These are phyloP conservation scores for Globisporangium cylindrosporum DNA, from an alignment of 352 stramenopile genomes.

Conservation along the genomic window DNA sequence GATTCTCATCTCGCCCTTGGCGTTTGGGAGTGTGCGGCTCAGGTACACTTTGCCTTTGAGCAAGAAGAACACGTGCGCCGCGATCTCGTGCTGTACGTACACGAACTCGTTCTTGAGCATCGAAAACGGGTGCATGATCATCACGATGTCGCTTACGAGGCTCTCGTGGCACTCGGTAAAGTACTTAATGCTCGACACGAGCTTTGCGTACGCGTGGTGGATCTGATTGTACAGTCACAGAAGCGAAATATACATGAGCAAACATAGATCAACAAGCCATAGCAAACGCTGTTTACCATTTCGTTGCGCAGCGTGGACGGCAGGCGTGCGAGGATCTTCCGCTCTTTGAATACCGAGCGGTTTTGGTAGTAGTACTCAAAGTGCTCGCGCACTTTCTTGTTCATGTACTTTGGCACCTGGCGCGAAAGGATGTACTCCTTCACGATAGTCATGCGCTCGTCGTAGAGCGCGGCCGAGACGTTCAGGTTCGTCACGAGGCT, in stretches of 20 bases:
- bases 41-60: constrained; percentile 72
- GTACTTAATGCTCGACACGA: constrained; percentile 69
- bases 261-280: background rate
- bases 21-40: constrained; percentile 45
- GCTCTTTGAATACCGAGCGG: constrained; percentile 79
- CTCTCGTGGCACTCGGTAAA: constrained; percentile 75
- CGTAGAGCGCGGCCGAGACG: constrained; percentile 63
- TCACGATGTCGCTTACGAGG: constrained; percentile 81
- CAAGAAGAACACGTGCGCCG: constrained; percentile 81
- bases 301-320: constrained; percentile 78
- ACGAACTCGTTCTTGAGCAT: constrained; percentile 77
- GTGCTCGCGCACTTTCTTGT: constrained; percentile 71
- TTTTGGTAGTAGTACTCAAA: constrained; percentile 89
- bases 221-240: constrained; percentile 36
- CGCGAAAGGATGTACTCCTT: constrained; percentile 87
- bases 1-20: constrained; percentile 47
- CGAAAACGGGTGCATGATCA: constrained; percentile 75
- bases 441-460: constrained; percentile 76
- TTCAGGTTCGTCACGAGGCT: constrained; percentile 79
- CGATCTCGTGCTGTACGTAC: constrained; percentile 81
- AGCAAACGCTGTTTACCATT: constrained; percentile 35
- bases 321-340: constrained; percentile 58
- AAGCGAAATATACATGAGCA: background rate
- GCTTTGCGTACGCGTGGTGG: constrained; percentile 66
- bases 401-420: constrained; percentile 64